phyloP scores from a whole-genome alignment of 1,139 yeast species.

The Zhuliangozyma parablackwelliae region DNA sequence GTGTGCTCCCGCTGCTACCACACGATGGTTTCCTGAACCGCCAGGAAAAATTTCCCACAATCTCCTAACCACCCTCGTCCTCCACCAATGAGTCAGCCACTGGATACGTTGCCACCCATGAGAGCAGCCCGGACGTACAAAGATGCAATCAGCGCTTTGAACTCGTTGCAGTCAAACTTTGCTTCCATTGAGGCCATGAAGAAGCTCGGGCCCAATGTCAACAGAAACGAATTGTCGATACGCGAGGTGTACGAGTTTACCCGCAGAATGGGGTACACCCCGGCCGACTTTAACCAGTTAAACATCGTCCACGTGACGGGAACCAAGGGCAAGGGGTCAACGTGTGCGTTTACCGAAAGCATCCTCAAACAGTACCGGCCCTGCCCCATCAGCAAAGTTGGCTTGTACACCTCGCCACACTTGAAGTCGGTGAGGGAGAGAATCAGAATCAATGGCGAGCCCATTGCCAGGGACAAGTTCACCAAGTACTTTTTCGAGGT shows the following conservation, averaged over 20 bases:
- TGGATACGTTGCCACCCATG: neutral
- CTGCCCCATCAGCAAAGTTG: constrained; percentile 53
- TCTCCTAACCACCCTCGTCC: too few species aligned
- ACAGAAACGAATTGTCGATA: constrained; percentile 66
- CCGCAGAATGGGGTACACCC: constrained; percentile 78
- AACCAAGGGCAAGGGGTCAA: constrained; percentile 97
- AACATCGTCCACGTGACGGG: constrained; percentile 93
- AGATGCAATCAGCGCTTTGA: constrained; percentile 82
- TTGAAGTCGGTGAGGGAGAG: constrained; percentile 90
- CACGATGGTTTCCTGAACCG: too few species aligned
- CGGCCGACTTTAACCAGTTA: constrained; percentile 63
- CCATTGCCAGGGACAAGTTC: constrained; percentile 75
- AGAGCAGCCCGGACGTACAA: constrained; percentile 29
- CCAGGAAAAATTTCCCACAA: too few species aligned
- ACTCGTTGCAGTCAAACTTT: constrained; percentile 85
- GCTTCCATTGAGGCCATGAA: constrained; percentile 83
- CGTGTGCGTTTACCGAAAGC: constrained; percentile 90
- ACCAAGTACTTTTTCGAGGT: constrained; percentile 90
- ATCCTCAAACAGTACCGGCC: constrained; percentile 60
- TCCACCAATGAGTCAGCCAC: too few species aligned
- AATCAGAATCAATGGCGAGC: constrained; percentile 80
- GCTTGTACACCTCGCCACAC: constrained; percentile 94
- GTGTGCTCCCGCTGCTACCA: too few species aligned
- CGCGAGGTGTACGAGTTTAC: constrained; percentile 90
- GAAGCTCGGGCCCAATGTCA: constrained; percentile 56